phyloP scores from a whole-genome alignment of 805 yeast genomes.

The Yamadazyma phyllophila region DNA sequence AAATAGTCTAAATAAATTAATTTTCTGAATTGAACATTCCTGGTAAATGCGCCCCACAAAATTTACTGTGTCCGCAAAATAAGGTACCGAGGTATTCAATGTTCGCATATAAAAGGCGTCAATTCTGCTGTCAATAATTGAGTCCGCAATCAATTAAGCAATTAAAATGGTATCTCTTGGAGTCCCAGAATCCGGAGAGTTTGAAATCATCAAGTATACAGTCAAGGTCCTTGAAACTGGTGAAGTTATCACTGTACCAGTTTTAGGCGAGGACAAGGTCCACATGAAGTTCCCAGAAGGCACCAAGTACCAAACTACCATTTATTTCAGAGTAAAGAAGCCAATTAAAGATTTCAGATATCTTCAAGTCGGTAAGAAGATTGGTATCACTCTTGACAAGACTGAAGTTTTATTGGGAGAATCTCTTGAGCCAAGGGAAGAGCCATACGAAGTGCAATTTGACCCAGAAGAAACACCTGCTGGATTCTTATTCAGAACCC shows the following conservation, averaged over 20 bases:
- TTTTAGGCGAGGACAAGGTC: constrained; percentile 25
- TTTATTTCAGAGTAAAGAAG: constrained; percentile 31
- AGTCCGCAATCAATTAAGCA: not conserved
- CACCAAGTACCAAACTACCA: constrained; percentile 29
- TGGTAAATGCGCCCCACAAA: no score
- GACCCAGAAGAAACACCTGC: constrained; percentile 37
- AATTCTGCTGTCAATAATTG: not conserved
- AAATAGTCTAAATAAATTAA: no score
- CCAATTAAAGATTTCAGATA: constrained; percentile 30
- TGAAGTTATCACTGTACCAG: constrained; percentile 23
- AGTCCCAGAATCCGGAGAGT: constrained; percentile 21
- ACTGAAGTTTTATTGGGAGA: constrained; percentile 31
- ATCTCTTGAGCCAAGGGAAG: constrained; percentile 31
- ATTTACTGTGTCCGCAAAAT: not conserved
- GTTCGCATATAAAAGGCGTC: not conserved
- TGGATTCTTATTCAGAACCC: constrained; percentile 39
- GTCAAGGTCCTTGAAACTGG: constrained; percentile 30
- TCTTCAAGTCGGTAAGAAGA: constrained; percentile 36
- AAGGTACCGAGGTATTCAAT: not conserved
- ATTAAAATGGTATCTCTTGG: not conserved
- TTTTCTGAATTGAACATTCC: no score
- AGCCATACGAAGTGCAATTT: constrained; percentile 27
- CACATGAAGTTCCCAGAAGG: constrained; percentile 36
- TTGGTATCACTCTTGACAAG: constrained; percentile 31
- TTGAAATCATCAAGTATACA: constrained; percentile 29